These are phyloP conservation scores for Kodamaea arcana DNA, from an alignment of 1,139 yeast genomes.

Conservation along the genomic window DNA sequence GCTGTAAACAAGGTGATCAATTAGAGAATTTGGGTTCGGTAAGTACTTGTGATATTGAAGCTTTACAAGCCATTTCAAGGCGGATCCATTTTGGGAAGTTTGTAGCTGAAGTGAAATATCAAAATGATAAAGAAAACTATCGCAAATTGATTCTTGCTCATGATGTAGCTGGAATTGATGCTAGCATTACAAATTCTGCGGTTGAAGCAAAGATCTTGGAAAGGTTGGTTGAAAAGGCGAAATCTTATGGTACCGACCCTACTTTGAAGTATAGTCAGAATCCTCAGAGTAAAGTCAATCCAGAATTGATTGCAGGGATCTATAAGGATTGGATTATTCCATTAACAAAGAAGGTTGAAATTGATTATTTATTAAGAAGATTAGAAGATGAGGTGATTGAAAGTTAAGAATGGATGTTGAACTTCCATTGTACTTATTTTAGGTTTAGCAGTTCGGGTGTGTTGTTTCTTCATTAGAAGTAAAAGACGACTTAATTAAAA, in stretches of 20 bases:
- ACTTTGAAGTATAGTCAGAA: conserved; percentile 63
- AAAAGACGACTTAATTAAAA: too few relatives aligned
- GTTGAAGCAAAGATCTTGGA: conserved; percentile 83
- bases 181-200: conserved; percentile 76
- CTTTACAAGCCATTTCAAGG: conserved; percentile 84
- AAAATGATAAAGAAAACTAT: conserved; percentile 60
- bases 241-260: conserved; percentile 86
- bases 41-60: conserved; percentile 78
- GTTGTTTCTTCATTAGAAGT: too few relatives aligned
- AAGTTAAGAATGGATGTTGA: too few relatives aligned
- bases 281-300: conserved; percentile 73
- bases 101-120: conserved; percentile 93
- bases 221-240: conserved; percentile 75
- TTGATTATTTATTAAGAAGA: conserved; percentile 81
- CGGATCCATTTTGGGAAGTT: conserved; percentile 95
- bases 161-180: conserved; percentile 72
- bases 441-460: too few relatives aligned
- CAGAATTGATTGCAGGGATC: conserved; percentile 73
- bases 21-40: conserved; percentile 86
- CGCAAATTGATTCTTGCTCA: conserved; percentile 58
- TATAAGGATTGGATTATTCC: conserved; percentile 90
- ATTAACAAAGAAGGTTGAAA: conserved; percentile 89
- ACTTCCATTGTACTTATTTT: too few relatives aligned
- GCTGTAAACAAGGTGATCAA: conserved; percentile 71
- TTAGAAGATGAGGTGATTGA: conserved; percentile 66